Evolutionary conservation across 1,139 yeast species (phyloP).

Genomic region (Kodamaea anthophila): DNA sequence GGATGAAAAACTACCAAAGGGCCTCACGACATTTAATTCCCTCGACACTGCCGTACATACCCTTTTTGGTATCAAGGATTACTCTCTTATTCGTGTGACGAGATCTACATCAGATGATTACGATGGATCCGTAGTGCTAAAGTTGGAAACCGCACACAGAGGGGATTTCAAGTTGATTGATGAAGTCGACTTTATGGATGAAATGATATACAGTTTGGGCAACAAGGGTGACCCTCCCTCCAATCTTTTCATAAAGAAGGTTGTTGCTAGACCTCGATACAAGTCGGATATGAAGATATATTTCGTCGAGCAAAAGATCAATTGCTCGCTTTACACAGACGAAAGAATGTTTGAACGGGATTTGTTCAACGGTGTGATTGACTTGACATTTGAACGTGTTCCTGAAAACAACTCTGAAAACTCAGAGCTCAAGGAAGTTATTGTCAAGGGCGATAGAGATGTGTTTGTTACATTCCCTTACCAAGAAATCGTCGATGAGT

Average conservation of each 20-base stretch:
- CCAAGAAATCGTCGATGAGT: conserved; percentile 15
- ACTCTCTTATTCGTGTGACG: conserved; percentile 45
- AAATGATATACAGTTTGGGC: conserved; percentile 37
- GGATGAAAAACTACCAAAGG: conserved; percentile 7
- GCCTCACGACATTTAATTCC: conserved; percentile 33
- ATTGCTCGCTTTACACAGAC: conserved; percentile 44
- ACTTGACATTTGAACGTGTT: conserved; percentile 10
- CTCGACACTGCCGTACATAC: conserved; percentile 42
- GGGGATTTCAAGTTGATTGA: conserved; percentile 48
- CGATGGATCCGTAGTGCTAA: conserved; percentile 45
- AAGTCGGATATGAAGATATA: conserved; percentile 47
- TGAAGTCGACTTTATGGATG: conserved; percentile 39
- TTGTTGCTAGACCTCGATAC: conserved; percentile 47
- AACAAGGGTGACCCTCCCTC: conserved; percentile 35
- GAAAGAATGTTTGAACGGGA: conserved; percentile 48
- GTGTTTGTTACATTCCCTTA: conserved; percentile 22
- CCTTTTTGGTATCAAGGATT: conserved; percentile 36
- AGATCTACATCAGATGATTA: conserved; percentile 48
- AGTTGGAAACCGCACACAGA: conserved; percentile 49
- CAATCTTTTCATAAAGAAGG: conserved; percentile 39
- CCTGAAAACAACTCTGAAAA: conserved; percentile 2
- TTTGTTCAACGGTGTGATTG: conserved; percentile 43
- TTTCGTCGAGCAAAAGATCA: conserved; percentile 21
- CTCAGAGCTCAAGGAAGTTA: conserved; percentile 4
- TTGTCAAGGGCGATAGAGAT: conserved; percentile 7